Base-by-base conservation (phyloP, 257 asterid genomes). In the Fraxinus excelsior region DNA sequence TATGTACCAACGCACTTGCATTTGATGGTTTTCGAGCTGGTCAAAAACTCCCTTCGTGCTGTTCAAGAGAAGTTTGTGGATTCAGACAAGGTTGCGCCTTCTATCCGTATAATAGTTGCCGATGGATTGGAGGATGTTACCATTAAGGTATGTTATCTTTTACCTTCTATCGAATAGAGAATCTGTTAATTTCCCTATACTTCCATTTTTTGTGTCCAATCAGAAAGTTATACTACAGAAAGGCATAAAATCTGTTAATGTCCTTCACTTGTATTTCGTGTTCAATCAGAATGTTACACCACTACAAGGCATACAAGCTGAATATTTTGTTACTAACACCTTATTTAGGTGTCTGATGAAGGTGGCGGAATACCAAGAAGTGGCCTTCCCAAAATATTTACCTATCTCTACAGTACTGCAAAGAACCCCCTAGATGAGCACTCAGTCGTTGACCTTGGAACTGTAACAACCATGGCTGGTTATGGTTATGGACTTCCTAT, bases 71-170 rank as follows among this genome's bases (percentile, higher is more conserved):
- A 81, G 12, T 91, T 44, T 82, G 75, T 90, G 94, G 90, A 94
- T 46, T 87, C 97, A 0, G 99, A 92, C 78, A 89, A 89, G 84
- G 85, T 91, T 77, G 85, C 96, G 2, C 98, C 98, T 40, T 92
- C 99, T 65, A 64, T 94, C 66, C 87, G 97, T 14, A 91, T 92
- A 67, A 91, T 94, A 74, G 99, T 94, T 78, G 97, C 99, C 53
- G 99, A 92, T 87, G 99, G 99, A 46, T 70, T 88, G 78, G 99
- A 94, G 88, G 99, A 94, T 76, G 99, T 94, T 32, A 94, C 99
- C 5, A 94, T 94, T 35, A 94, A 94, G 97, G 49, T 42, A 42
- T 40, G 46, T 31, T 44, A 8, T 60, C 72, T 19, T 69, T 14
- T 40, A 8, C 18, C 28, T 75, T 0, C 44, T 19, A 49, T 49